Base-by-base conservation (phyloP, 129 eudicot species). In the Gnaphalium uliginosum region DNA sequence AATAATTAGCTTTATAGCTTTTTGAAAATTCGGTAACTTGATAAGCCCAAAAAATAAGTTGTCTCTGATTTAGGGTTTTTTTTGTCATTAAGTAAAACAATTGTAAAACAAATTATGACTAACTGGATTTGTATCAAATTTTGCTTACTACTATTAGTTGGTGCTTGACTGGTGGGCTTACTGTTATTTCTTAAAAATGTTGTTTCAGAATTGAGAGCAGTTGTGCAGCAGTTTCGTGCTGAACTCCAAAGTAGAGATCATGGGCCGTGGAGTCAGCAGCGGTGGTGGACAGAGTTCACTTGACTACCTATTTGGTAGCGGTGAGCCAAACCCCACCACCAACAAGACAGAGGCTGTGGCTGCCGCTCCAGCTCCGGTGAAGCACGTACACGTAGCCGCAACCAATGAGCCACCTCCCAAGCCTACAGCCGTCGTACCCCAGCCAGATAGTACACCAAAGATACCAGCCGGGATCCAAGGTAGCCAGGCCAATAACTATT, bases 201-300 rank as follows among this genome's bases (percentile, higher is more conserved):
- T 27, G 25, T 23, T 24, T 24, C n/a, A 56, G 26, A 18, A 23
- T 24, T 58, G 35, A 6, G 43, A 39, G 24, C 60, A 54, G 24
- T 18, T 17, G 23, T 29, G 29, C 11, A 35, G 48, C 41, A 43
- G 64, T 3, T 75, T 26, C 21, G 54, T 53, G 72, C 33, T 53
- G 68, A 66, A 58, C 18, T 60, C 3, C 0, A 8, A 69, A 66
- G 71, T 60, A 74, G 50, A 74, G 76, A 65, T 83, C 81, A 89
- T 89, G 96, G 96, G 92, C 18, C 96, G 96, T 73, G 96, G 96
- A 78, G 92, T 87, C 59, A 89, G 96, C 85, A 83, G 87, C 53
- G 90, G 96, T 64, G 92, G 96, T 43, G 96, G 92, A 41, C 89
- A 89, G 78, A 89, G 96, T 81, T 89, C 96, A 3, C 84, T 89